Evolutionary conservation across 2,329 filamentous ascomycete genomes (phyloP).

Genomic region (Acarospora socialis): DNA sequence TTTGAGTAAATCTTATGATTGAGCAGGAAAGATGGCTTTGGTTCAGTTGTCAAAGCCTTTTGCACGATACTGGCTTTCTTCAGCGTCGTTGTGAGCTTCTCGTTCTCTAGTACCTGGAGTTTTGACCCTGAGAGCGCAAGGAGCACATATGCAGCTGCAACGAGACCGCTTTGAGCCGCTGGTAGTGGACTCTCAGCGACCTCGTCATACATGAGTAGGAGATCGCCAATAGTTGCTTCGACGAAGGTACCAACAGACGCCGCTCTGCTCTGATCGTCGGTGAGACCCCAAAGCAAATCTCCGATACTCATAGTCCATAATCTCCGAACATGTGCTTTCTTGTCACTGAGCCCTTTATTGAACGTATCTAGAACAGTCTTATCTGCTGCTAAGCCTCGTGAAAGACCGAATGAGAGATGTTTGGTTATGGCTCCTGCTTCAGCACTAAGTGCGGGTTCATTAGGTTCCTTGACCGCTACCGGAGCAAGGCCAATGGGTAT

Average conservation of each 20-base stretch:
- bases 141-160: slow-evolving; percentile 64
- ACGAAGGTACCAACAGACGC: slow-evolving; percentile 30
- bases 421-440: slow-evolving; percentile 59
- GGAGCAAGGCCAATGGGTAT: slow-evolving; percentile 52
- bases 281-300: slow-evolving; percentile 49
- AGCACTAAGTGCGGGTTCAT: slow-evolving; percentile 64
- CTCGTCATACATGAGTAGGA: slow-evolving; percentile 50
- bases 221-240: slow-evolving; percentile 36
- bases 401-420: slow-evolving; percentile 48
- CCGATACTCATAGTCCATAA: slow-evolving; percentile 68
- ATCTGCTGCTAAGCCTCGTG: slow-evolving; percentile 46
- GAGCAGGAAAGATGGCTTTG: slow-evolving; percentile 77
- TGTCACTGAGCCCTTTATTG: slow-evolving; percentile 71
- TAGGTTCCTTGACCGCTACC: slow-evolving; percentile 70
- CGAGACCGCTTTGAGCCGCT: slow-evolving; percentile 68
- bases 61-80: slow-evolving; percentile 35
- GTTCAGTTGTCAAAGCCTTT: slow-evolving; percentile 47
- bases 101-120: slow-evolving; percentile 38
- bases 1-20: slow-evolving; percentile 78
- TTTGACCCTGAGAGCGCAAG: slow-evolving; percentile 46
- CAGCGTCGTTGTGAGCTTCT: slow-evolving; percentile 31
- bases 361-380: slow-evolving; percentile 57
- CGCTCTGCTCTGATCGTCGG: slow-evolving; percentile 33
- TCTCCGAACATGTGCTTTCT: slow-evolving; percentile 61
- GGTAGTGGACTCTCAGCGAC: slow-evolving; percentile 62